phyloP scores from a whole-genome alignment of 192 early-diverging fungal genomes.

The Chytriomyces sp. region DNA sequence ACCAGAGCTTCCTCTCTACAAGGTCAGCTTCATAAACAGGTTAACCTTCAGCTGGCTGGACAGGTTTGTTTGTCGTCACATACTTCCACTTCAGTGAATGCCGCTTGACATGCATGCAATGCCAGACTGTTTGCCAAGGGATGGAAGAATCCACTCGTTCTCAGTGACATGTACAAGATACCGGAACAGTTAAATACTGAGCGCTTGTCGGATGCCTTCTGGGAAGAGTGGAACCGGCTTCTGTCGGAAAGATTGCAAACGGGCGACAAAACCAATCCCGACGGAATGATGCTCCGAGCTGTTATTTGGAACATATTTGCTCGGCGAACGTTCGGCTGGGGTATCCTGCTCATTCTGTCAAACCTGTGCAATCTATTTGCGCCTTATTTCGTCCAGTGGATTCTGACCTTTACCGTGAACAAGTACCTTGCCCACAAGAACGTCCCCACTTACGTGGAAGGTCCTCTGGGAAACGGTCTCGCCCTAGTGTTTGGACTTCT shows the following conservation, averaged over 20 bases:
- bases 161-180: conserved; percentile 63
- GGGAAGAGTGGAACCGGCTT: conserved; percentile 36
- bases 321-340: not conserved
- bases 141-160: conserved; percentile 56
- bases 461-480: conserved; percentile 4
- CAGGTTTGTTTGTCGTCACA: not conserved
- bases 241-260: not conserved
- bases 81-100: not conserved
- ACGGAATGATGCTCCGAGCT: conserved; percentile 29
- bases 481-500: conserved; percentile 27
- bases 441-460: not conserved
- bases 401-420: conserved; percentile 29
- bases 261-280: conserved; percentile 1
- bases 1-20: conserved; percentile 12
- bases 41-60: conserved; percentile 23
- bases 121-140: conserved; percentile 42
- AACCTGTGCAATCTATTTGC: conserved; percentile 33
- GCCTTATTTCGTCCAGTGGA: conserved; percentile 41
- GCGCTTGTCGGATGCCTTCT: conserved; percentile 30
- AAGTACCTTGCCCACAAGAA: not conserved
- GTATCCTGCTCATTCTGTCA: conserved; percentile 24
- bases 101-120: not conserved
- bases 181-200: conserved; percentile 26
- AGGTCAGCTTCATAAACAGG: conserved; percentile 8
- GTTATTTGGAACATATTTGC: conserved; percentile 14